Conservation (phyloP, 1,284 basidiomycete genomes). For the Cutaneotrichosporon cutaneum region DNA sequence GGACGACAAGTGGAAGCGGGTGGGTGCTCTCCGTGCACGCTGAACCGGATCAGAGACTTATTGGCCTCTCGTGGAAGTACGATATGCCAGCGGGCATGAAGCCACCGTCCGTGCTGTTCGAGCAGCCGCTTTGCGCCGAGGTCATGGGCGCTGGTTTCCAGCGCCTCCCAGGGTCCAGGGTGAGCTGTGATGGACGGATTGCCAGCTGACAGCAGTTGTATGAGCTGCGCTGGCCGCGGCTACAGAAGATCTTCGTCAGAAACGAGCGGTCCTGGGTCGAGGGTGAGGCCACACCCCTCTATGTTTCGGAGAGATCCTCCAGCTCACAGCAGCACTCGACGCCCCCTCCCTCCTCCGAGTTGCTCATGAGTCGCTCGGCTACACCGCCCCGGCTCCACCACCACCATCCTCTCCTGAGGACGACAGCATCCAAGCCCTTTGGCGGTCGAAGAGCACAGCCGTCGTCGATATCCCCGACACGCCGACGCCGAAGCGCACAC, state of each 20-base stretch:
- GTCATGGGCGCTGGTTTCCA: constrained; percentile 78
- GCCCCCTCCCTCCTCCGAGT: constrained; percentile 23
- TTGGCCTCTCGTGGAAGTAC: constrained; percentile 60
- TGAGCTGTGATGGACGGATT: constrained; percentile 42
- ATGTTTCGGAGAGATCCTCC: not conserved
- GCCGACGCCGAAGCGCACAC: constrained; percentile 2
- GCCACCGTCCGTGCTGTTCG: constrained; percentile 62
- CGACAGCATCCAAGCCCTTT: constrained; percentile 35
- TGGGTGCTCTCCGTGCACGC: constrained; percentile 14
- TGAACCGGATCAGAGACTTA: constrained; percentile 26
- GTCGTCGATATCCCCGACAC: constrained; percentile 8
- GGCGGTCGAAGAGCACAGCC: constrained; percentile 31
- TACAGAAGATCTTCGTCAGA: constrained; percentile 64
- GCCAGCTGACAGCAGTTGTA: constrained; percentile 60
- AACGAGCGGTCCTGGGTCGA: constrained; percentile 65
- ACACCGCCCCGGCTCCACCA: constrained; percentile 13
- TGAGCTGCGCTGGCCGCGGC: constrained; percentile 75
- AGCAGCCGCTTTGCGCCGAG: constrained; percentile 66
- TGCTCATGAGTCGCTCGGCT: constrained; percentile 38
- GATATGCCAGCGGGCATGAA: constrained; percentile 57
- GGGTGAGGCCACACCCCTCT: constrained; percentile 39
- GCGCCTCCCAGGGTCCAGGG: constrained; percentile 61
- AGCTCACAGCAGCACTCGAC: constrained; percentile 26
- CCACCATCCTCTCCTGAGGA: constrained; percentile 25
- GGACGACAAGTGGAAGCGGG: constrained; percentile 41